Conservation (phyloP, 1,284 basidiomycete species). For the Marasmius oreades region DNA sequence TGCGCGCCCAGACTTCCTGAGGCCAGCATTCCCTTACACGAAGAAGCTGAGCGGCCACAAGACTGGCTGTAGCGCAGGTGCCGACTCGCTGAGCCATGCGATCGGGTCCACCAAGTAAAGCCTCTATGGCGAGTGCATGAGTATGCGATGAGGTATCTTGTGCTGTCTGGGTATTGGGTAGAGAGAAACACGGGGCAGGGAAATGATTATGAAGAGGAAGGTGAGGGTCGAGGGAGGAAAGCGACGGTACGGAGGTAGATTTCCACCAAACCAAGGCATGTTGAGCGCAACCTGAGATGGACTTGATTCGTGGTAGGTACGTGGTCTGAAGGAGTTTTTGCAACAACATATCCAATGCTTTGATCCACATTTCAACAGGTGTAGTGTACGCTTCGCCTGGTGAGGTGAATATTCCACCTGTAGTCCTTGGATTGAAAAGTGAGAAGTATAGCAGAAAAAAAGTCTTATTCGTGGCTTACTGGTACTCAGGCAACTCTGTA, state of each 20-base stretch:
- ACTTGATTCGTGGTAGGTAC: constrained; percentile 64
- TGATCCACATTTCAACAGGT: constrained; percentile 84
- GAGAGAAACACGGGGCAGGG: constrained; percentile 59
- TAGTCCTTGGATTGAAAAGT: constrained; percentile 47
- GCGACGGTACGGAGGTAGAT: constrained; percentile 58
- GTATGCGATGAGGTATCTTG: constrained; percentile 77
- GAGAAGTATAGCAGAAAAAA: constrained; percentile 7
- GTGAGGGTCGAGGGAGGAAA: constrained; percentile 65
- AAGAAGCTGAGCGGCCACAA: constrained; percentile 64
- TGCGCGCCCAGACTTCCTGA: constrained; percentile 67
- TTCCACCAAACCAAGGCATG: constrained; percentile 84
- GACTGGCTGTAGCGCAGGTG: constrained; percentile 61
- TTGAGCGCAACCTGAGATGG: constrained; percentile 74
- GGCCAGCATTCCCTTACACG: constrained; percentile 71
- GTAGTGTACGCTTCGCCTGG: constrained; percentile 81
- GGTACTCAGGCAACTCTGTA: constrained; percentile 1
- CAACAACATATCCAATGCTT: constrained; percentile 67
- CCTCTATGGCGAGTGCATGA: constrained; percentile 69
- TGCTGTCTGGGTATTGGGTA: constrained; percentile 72
- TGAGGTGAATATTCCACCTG: constrained; percentile 80
- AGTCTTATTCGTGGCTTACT: constrained; percentile 1
- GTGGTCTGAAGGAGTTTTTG: constrained; percentile 68
- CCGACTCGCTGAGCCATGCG: constrained; percentile 71
- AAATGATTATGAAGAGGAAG: constrained; percentile 65
- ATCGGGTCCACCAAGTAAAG: constrained; percentile 71